Conservation (phyloP, 371 early-diverging fungal genomes). For the Mucor lusitanicus region DNA sequence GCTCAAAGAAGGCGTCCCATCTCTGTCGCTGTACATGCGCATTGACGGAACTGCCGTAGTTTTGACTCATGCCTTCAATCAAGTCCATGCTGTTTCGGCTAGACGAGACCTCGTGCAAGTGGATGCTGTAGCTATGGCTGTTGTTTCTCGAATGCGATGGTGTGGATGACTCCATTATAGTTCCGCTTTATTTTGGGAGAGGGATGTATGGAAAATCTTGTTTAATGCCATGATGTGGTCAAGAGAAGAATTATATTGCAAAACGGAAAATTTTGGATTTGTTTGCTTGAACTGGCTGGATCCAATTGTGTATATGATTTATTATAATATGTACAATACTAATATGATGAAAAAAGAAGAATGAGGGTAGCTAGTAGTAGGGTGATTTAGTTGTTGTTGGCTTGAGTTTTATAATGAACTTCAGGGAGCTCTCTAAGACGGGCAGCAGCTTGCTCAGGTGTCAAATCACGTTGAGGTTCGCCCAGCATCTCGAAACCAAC, state of each 20-base stretch:
- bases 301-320: not conserved
- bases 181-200: not conserved
- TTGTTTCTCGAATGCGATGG: not conserved
- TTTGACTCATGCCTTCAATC: constrained; percentile 14
- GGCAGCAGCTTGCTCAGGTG: constrained; percentile 87
- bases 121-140: not conserved
- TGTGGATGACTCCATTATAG: not conserved
- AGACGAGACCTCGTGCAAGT: not conserved
- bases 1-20: constrained; percentile 29
- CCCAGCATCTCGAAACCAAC: constrained; percentile 97
- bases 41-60: constrained; percentile 2
- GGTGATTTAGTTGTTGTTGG: not conserved
- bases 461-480: constrained; percentile 92
- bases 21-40: constrained; percentile 21
- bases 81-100: constrained; percentile 26
- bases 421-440: constrained; percentile 57
- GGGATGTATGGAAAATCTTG: not conserved
- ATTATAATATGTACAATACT: constrained; percentile 10
- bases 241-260: not conserved
- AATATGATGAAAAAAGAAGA: not conserved
- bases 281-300: not conserved
- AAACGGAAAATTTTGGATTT: not conserved
- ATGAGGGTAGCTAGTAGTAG: no score
- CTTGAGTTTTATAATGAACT: constrained; percentile 59
- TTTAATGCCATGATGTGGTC: not conserved